Evolutionary conservation across 345 rosid species (phyloP), one percentile per base, ranked within the genome.

Genomic region (Bretschneidera sinensis): DNA sequence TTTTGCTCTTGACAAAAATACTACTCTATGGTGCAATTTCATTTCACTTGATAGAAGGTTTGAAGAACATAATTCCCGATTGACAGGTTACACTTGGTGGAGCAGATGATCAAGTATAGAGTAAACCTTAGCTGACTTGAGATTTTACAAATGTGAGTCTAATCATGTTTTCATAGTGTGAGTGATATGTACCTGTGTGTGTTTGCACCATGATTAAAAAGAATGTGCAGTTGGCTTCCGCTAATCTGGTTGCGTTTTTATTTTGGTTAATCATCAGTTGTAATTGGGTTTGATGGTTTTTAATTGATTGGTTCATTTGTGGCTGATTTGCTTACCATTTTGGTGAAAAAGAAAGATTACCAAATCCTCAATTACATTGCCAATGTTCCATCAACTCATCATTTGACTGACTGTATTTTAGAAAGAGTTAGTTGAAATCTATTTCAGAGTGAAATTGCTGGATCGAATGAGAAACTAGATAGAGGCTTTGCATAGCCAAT

Each of bases 1-100:
- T 49, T 61, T 68, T n/a, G n/a, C n/a, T n/a, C n/a, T n/a, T n/a
- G n/a, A n/a, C n/a, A n/a, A n/a, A n/a, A n/a, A n/a, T n/a, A n/a
- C n/a, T n/a, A n/a, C n/a, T n/a, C 35, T 9, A 31, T 31, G 35
- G 9, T 31, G 35, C 10, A 13, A 14, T 16, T 51, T 50, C 1
- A 13, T 52, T 31, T 34, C 33, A 57, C 17, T 33, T 48, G 18
- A 55, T 9, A 47, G 25, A 48, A 48, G 21, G 16, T 11, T 23
- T 63, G 53, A 35, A 22, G 48, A 15, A 45, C 57, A 56, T 23
- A 21, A 25, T 43, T 48, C 53, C 24, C 6, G 15, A 2, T 52
- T 69, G 55, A 17, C 86, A 92, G 98, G 88, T 89, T 9, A 78
- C 77, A 72, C 90, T 92, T 54, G 88, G 79, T 22, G 96, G 98